Conservation (phyloP, 2,329 filamentous ascomycete genomes). For the Phoma sp. region DNA sequence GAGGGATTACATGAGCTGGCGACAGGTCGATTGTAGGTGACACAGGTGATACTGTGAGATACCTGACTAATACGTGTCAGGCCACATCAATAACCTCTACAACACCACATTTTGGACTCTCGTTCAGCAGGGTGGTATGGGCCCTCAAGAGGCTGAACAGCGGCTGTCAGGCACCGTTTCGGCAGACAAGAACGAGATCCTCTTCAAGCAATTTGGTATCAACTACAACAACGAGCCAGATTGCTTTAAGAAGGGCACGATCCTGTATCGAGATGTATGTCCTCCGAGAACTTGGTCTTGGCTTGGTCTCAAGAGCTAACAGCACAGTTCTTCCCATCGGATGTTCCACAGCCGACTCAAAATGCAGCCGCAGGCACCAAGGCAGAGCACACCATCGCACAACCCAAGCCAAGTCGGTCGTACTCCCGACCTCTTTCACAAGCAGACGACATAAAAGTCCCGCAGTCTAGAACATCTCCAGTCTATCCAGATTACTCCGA, state of each 20-base stretch:
- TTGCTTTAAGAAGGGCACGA: conserved; percentile 91
- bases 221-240: conserved; percentile 98
- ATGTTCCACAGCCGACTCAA: conserved; percentile 15
- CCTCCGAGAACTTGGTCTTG: not conserved
- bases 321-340: conserved; percentile 36
- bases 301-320: conserved; percentile 6
- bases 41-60: no score
- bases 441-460: not conserved
- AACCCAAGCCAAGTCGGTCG: conserved; percentile 10
- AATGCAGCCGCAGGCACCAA: not conserved
- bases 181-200: conserved; percentile 92
- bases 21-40: conserved; percentile 87
- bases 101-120: conserved; percentile 97
- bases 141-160: conserved; percentile 78
- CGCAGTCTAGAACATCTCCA: not conserved
- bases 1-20: conserved; percentile 95
- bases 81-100: conserved; percentile 97
- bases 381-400: conserved; percentile 14
- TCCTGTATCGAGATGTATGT: conserved; percentile 80
- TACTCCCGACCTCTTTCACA: not conserved
- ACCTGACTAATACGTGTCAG: conserved; percentile 50
- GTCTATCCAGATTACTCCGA: conserved; percentile 19
- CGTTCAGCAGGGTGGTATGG: conserved; percentile 77
- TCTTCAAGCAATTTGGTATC: conserved; percentile 86
- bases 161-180: conserved; percentile 81